Conservation (phyloP, 169 alveolate species). For the Plasmodium fragile region DNA sequence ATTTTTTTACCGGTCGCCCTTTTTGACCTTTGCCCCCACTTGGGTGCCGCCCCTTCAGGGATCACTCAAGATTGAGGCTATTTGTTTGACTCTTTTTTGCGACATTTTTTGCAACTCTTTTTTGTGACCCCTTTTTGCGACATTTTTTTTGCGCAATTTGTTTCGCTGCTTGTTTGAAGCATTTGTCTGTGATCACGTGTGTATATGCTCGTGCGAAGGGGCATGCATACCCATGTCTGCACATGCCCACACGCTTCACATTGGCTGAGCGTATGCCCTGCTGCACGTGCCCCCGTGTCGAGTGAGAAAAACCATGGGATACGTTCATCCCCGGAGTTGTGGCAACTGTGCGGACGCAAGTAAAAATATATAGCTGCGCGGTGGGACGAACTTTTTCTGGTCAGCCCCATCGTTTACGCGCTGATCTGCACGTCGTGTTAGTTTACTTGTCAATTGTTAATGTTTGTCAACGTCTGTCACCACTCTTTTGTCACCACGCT, state of each 20-base stretch:
- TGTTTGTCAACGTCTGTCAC: neutral
- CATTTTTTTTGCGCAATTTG: neutral
- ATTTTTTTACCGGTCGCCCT: neutral
- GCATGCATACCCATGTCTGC: neutral
- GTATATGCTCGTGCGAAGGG: neutral
- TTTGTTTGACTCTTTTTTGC: neutral
- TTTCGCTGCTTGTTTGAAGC: neutral
- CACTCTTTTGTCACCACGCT: neutral
- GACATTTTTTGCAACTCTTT: neutral
- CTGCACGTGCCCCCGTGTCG: neutral
- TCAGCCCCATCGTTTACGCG: neutral
- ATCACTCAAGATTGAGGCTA: conserved; percentile 16
- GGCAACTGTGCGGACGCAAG: neutral
- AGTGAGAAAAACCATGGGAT: neutral
- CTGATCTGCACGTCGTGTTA: neutral
- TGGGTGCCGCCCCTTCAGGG: neutral
- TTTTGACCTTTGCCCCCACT: neutral
- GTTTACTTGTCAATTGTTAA: conserved; percentile 2
- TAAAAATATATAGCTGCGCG: neutral
- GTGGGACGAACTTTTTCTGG: neutral
- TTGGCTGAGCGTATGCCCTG: neutral
- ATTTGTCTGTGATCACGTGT: neutral
- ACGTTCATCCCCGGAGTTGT: neutral
- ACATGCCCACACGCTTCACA: neutral
- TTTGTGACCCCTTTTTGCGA: neutral